Evolutionary conservation across 495 filamentous ascomycete genomes (phyloP).

Genomic region (Aspergillus avenaceus): DNA sequence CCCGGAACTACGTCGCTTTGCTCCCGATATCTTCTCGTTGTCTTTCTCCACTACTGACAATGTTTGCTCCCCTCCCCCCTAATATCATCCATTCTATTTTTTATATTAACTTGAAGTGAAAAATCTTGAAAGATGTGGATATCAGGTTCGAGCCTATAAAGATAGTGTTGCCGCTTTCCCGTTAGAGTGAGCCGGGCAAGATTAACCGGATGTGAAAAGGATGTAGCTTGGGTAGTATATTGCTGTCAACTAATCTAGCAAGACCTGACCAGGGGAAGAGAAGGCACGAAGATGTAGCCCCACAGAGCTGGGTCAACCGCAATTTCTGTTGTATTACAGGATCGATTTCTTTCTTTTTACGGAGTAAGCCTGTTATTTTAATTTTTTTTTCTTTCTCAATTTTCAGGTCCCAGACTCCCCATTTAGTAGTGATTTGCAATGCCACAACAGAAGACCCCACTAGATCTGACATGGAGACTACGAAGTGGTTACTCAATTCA

Average conservation of each 20-base stretch:
- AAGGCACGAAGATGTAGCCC: background rate
- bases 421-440: background rate
- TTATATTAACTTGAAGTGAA: background rate
- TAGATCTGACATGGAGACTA: background rate
- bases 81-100: too few species aligned
- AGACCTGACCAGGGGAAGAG: background rate
- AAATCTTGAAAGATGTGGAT: background rate
- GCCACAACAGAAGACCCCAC: background rate
- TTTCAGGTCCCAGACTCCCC: too few species aligned
- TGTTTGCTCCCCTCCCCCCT: too few species aligned
- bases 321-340: background rate
- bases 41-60: background rate
- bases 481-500: background rate
- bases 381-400: too few species aligned
- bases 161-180: background rate
- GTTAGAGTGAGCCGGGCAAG: background rate
- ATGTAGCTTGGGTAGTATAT: too few species aligned
- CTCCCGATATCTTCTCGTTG: background rate
- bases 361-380: too few species aligned
- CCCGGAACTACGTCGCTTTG: background rate
- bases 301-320: background rate
- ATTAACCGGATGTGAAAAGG: background rate
- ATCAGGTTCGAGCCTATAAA: background rate
- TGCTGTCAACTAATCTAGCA: too few species aligned
- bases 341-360: too few species aligned